phyloP scores from a whole-genome alignment of 176 grass and related monocot genomes.

The Cenchrus purpureus region DNA sequence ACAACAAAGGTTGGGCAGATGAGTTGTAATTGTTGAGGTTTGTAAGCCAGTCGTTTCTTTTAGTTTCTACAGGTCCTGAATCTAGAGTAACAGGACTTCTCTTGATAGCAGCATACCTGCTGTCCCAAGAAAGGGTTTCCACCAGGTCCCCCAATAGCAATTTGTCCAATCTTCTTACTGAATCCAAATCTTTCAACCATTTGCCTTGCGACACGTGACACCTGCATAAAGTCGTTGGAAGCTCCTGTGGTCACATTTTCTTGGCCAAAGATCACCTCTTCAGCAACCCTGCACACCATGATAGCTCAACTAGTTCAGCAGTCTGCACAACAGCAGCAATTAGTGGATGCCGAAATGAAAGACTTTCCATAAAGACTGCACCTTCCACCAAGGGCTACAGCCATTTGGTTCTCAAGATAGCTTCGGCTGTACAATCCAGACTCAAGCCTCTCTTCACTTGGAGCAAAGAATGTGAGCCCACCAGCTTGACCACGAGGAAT shows the following conservation, averaged over 20 bases:
- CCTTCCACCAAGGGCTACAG: conserved; percentile 98
- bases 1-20: background rate
- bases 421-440: conserved; percentile 93
- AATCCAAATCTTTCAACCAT: conserved; percentile 99
- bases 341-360: background rate
- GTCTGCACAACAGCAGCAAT: background rate
- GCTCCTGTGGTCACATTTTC: conserved; percentile 97
- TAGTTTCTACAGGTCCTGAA: background rate
- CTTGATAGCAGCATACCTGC: conserved; percentile 59
- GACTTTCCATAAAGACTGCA: background rate
- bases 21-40: background rate
- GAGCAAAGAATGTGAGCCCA: conserved; percentile 97
- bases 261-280: conserved; percentile 96
- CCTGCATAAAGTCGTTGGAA: conserved; percentile 97
- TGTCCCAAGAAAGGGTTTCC: conserved; percentile 99
- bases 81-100: background rate
- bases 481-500: conserved; percentile 94
- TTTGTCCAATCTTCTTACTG: conserved; percentile 95
- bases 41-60: background rate
- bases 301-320: conserved; percentile 10
- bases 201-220: conserved; percentile 93
- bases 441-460: conserved; percentile 92
- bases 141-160: conserved; percentile 85
- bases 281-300: conserved; percentile 76
- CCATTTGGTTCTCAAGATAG: conserved; percentile 99